Evolutionary conservation across 2,329 filamentous ascomycete species (phyloP).

Genomic region (Aspergillus unguis): DNA sequence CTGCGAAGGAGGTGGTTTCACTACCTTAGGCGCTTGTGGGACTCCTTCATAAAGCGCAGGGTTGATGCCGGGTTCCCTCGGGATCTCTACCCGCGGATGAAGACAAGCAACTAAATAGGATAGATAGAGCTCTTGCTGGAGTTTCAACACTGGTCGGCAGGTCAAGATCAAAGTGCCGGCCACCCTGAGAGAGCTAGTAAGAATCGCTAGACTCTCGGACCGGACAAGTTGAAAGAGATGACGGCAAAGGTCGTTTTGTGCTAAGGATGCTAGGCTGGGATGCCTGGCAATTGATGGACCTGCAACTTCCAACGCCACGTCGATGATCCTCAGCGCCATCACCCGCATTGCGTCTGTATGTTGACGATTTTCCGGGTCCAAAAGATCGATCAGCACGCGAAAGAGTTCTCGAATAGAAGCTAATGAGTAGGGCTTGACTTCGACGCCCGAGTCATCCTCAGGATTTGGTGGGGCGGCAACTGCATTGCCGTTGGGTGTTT

Average conservation of each 20-base stretch:
- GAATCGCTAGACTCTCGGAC: slow-evolving; percentile 91
- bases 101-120: slow-evolving; percentile 93
- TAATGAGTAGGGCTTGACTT: slow-evolving; percentile 83
- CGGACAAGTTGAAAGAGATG: slow-evolving; percentile 94
- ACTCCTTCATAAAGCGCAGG: slow-evolving; percentile 89
- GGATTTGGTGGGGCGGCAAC: slow-evolving; percentile 35
- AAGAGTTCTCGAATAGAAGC: slow-evolving; percentile 94
- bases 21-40: slow-evolving; percentile 81
- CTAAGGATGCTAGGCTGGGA: slow-evolving; percentile 78
- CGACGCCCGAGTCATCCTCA: slow-evolving; percentile 47
- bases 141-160: slow-evolving; percentile 82
- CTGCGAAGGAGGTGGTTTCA: slow-evolving; percentile 75
- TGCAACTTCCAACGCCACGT: slow-evolving; percentile 93
- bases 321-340: slow-evolving; percentile 95
- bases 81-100: slow-evolving; percentile 91
- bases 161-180: slow-evolving; percentile 87
- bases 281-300: slow-evolving; percentile 93
- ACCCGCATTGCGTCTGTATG: slow-evolving; percentile 94
- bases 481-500: slow-evolving; percentile 30
- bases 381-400: slow-evolving; percentile 83
- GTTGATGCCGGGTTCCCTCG: slow-evolving; percentile 83
- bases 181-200: slow-evolving; percentile 89
- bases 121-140: slow-evolving; percentile 94
- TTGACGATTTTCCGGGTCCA: slow-evolving; percentile 88
- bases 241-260: slow-evolving; percentile 88